A percentile compares a stretch with the other conserved stretches of the same genome.
phyloP scores from a whole-genome alignment of 768 basidiomycete genomes.

The Lactifluus subvellereus region DNA sequence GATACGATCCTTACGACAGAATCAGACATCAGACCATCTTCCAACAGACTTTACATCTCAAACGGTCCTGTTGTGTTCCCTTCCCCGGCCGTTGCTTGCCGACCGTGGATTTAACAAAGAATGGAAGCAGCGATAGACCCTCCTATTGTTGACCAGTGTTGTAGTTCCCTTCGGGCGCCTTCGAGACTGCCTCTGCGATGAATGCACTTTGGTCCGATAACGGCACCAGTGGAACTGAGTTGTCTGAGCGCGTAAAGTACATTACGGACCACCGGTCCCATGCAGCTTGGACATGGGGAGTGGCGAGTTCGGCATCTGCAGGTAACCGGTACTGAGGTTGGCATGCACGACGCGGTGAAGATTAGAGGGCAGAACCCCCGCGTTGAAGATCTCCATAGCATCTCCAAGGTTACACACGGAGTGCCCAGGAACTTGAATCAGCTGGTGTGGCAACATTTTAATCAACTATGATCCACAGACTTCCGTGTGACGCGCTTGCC shows the following conservation, averaged over 20 bases:
- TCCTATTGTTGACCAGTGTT: no score
- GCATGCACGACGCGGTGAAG: conserved; percentile 30
- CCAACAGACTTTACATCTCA: no score
- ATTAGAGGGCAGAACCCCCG: conserved; percentile 29
- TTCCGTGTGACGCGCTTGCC: neutral
- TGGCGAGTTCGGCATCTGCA: conserved; percentile 46
- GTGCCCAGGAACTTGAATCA: no score
- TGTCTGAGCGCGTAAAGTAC: conserved; percentile 60
- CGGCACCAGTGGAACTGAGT: conserved; percentile 46
- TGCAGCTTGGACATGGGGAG: conserved; percentile 50
- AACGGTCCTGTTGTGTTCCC: no score
- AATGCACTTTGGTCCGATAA: conserved; percentile 45
- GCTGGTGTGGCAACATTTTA: no score
- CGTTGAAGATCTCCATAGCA: conserved; percentile 1
- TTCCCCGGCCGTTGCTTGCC: no score
- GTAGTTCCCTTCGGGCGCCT: no score
- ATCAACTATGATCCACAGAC: no score
- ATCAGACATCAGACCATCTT: no score
- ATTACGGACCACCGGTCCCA: conserved; percentile 61
- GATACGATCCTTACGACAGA: no score
- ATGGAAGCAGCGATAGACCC: conserved; percentile 15
- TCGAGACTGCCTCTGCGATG: conserved; percentile 40
- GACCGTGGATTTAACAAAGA: conserved; percentile 23
- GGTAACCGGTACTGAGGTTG: conserved; percentile 46
- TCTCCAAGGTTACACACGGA: no score